These are phyloP conservation scores for Xylariaceae sp. DNA, from an alignment of 2,329 filamentous ascomycete species.

Conservation along the genomic window DNA sequence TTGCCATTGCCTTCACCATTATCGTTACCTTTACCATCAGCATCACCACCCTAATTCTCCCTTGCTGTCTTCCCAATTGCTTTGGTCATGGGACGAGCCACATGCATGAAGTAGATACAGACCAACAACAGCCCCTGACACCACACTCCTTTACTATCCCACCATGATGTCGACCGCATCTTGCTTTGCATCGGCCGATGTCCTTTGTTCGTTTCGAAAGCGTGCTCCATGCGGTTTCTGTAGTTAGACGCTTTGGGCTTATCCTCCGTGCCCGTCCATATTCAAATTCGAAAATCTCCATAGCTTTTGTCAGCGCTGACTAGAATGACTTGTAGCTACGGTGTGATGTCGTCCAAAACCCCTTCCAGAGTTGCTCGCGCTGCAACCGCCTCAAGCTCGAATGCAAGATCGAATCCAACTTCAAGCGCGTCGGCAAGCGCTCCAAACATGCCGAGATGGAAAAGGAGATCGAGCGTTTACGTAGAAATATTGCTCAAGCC, in stretches of 20 bases:
- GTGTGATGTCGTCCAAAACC: constrained; percentile 78
- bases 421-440: constrained; percentile 77
- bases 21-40: neutral
- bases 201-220: neutral
- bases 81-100: neutral
- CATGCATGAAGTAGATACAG: neutral
- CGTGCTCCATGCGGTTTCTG: neutral
- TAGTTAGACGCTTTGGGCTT: constrained; percentile 1
- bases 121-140: neutral
- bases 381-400: constrained; percentile 75
- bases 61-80: constrained; percentile 3
- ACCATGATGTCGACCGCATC: neutral
- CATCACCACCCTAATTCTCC: neutral
- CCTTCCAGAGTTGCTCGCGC: constrained; percentile 70
- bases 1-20: neutral
- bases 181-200: neutral
- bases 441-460: constrained; percentile 84
- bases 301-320: constrained; percentile 15
- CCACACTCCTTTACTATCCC: neutral
- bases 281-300: constrained; percentile 1
- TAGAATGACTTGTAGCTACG: constrained; percentile 43
- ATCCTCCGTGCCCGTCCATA: neutral
- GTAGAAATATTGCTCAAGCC: constrained; percentile 56
- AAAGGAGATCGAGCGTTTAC: constrained; percentile 67
- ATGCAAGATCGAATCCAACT: constrained; percentile 83